Evolutionary conservation across 2,329 filamentous ascomycete species (phyloP).

Genomic region (Plectosphaerella cucumerina): DNA sequence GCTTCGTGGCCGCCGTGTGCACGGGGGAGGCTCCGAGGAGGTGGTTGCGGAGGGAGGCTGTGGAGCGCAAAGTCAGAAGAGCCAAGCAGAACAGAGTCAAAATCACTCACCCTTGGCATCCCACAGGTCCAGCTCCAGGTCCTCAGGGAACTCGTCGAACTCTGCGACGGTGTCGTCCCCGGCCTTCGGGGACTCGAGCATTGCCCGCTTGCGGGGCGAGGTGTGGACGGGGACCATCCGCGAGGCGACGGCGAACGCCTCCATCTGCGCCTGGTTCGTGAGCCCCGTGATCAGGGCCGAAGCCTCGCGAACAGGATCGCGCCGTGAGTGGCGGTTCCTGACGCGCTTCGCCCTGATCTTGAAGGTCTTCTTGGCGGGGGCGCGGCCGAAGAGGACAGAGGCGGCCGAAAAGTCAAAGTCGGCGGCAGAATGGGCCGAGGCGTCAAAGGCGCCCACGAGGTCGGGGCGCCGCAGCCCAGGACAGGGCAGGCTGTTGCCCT

Average conservation of each 20-base stretch:
- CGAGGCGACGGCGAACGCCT: background rate
- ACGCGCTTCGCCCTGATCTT: too few relatives aligned
- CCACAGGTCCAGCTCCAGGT: background rate
- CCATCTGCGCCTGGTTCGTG: background rate
- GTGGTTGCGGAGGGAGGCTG: background rate
- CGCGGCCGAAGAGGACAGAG: too few relatives aligned
- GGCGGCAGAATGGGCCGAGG: background rate
- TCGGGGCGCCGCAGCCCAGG: conserved; percentile 19
- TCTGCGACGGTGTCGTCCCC: background rate
- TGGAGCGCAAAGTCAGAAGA: background rate
- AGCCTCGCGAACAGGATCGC: too few relatives aligned
- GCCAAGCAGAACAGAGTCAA: background rate
- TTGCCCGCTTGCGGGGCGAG: background rate
- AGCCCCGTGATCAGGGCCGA: too few relatives aligned
- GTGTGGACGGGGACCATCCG: background rate
- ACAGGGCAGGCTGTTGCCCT: background rate
- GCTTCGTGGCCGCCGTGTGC: background rate
- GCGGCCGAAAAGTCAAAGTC: background rate
- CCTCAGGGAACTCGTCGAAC: background rate
- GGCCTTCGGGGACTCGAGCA: background rate
- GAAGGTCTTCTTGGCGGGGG: background rate
- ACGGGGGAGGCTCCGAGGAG: background rate
- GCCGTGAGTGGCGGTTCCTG: too few relatives aligned
- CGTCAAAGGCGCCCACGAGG: background rate
- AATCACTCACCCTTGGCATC: background rate